Base-by-base conservation (phyloP, 208 protist genomes). In the Herpetomonas samuelpessoai region DNA sequence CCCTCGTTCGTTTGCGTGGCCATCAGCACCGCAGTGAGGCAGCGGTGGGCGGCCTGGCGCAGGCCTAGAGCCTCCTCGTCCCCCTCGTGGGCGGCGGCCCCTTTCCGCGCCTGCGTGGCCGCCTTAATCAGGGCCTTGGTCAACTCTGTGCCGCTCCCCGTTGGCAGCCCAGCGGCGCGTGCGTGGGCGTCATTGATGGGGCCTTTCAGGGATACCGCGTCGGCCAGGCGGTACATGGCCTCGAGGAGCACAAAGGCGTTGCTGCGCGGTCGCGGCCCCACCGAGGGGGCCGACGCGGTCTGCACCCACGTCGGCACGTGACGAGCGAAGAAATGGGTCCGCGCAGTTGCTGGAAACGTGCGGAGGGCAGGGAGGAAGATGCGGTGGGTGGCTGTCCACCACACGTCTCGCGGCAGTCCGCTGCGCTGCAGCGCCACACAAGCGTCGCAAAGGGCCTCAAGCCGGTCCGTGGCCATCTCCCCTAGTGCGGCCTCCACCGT, bases 1-100 rank as follows among this genome's bases (percentile, higher is more conserved):
- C 70, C 76, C 58, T 95, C 88, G 44, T 93, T 74, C 0, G 65
- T 72, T 61, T 97, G 92, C 18, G 92, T 97, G 22, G 74, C 71
- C 14, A 65, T 68, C 24, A 94, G 68, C 3, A 87, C 74, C 12
- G 79, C 71, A 9, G 71, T 81, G 2, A 97, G 59, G 35, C 85
- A 86, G 49, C 82, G 79, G 60, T 79, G 88, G 9, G 92, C 90
- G 12, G 79, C 59, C 57, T 88, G 81, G 26, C 88, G 73, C 48
- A 83, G 82, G 3, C 50, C 39, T 0, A 83, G 39, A 44, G 54
- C 51, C 12, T 66, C 69, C 46, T 71, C 68, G 7, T 10, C 39
- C 41, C 24, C 46, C 22, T 39, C 35, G 27, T 24, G 28, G 22
- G 22, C 28, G 26, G 22, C 47, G 1, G 9, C 19, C 41, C n/a